Evolutionary conservation across 2,329 filamentous ascomycete species (phyloP).

Genomic region (Aspergillus japonicus): DNA sequence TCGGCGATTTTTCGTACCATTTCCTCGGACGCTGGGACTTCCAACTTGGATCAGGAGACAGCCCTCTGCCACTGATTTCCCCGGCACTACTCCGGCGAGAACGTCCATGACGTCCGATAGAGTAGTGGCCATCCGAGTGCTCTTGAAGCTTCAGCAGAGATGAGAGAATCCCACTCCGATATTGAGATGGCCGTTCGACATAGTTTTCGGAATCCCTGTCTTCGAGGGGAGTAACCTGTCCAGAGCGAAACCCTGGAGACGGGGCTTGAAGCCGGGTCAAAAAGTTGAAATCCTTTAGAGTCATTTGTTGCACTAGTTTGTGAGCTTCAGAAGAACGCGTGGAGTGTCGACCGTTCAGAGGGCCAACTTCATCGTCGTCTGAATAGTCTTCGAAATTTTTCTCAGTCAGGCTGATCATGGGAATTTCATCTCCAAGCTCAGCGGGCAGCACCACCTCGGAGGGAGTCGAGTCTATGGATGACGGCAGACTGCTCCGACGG

Average conservation of each 20-base stretch:
- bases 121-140: slow-evolving; percentile 42
- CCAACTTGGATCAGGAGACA: slow-evolving; percentile 35
- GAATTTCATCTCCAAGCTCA: slow-evolving; percentile 37
- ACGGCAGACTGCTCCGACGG: slow-evolving; percentile 27
- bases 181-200: slow-evolving; percentile 65
- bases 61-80: slow-evolving; percentile 30
- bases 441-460: slow-evolving; percentile 25
- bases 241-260: slow-evolving; percentile 34
- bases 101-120: slow-evolving; percentile 28
- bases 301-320: slow-evolving; percentile 38
- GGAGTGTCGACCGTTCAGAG: slow-evolving; percentile 28
- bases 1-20: slow-evolving; percentile 43
- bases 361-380: slow-evolving; percentile 33
- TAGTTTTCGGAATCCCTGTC: slow-evolving; percentile 58
- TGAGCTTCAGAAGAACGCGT: slow-evolving; percentile 33
- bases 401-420: slow-evolving; percentile 35
- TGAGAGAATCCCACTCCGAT: slow-evolving; percentile 70
- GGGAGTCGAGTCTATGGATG: slow-evolving; percentile 32
- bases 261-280: slow-evolving; percentile 34
- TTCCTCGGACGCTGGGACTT: slow-evolving; percentile 33
- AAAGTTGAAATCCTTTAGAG: slow-evolving; percentile 33
- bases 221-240: slow-evolving; percentile 33
- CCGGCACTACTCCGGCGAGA: slow-evolving; percentile 34
- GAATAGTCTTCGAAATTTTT: slow-evolving; percentile 31
- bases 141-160: slow-evolving; percentile 70